phyloP scores from a whole-genome alignment of 192 early-diverging fungal species.

The Mortierella hygrophila region DNA sequence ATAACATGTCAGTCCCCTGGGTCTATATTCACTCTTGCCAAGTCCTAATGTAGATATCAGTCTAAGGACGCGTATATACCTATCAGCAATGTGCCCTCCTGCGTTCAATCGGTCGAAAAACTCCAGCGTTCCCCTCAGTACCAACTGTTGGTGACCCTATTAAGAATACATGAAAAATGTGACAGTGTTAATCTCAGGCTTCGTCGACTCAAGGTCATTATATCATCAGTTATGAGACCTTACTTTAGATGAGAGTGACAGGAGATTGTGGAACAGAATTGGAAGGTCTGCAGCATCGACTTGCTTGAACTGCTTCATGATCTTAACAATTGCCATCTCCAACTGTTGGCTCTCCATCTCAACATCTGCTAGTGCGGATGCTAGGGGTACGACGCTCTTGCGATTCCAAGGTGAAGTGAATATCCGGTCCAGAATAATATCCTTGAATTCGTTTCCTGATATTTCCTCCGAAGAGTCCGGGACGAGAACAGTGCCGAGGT shows the following conservation, averaged over 20 bases:
- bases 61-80: conserved; percentile 1
- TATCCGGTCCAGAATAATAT: conserved; percentile 52
- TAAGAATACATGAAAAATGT: not conserved
- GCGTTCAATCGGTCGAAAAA: conserved; percentile 71
- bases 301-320: conserved; percentile 61
- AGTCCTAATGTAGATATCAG: not conserved
- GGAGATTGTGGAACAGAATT: conserved; percentile 75
- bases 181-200: not conserved
- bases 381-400: conserved; percentile 47
- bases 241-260: conserved; percentile 74
- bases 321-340: conserved; percentile 41
- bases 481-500: conserved; percentile 13
- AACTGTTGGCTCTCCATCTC: conserved; percentile 49
- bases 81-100: conserved; percentile 21
- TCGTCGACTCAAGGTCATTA: not conserved
- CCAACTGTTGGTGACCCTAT: conserved; percentile 68
- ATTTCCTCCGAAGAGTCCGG: conserved; percentile 31
- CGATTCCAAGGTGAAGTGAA: conserved; percentile 51
- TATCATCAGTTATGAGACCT: too few relatives aligned
- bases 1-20: conserved; percentile 27
- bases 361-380: conserved; percentile 47
- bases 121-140: conserved; percentile 65
- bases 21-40: conserved; percentile 7
- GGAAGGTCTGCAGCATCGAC: conserved; percentile 69
- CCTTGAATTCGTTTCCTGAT: conserved; percentile 45